These are phyloP conservation scores for Rubroboletus satanas DNA, from an alignment of 768 basidiomycete genomes.

Conservation along the genomic window DNA sequence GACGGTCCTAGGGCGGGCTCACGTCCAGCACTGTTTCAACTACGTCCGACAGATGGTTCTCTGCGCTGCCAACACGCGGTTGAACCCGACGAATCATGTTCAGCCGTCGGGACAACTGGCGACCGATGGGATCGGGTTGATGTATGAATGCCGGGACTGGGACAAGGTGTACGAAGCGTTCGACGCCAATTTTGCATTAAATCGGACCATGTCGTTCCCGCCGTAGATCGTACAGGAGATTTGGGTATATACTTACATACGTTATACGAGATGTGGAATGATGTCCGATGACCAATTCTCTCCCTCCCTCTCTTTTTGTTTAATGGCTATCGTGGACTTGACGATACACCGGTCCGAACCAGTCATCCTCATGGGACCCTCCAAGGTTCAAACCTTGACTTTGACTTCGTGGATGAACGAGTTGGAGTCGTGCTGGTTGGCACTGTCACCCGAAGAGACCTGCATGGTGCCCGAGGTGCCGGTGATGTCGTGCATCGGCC, in stretches of 20 bases:
- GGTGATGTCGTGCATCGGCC: neutral
- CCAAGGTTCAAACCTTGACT: neutral
- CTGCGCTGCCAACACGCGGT: constrained; percentile 33
- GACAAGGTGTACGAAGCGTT: constrained; percentile 19
- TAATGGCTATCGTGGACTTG: neutral
- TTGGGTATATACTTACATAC: neutral
- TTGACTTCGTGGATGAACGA: constrained; percentile 17
- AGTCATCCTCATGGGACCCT: neutral
- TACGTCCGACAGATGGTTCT: constrained; percentile 38
- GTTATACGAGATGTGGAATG: neutral
- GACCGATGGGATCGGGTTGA: constrained; percentile 21
- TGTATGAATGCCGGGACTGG: constrained; percentile 24
- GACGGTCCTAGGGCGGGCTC: constrained; percentile 1
- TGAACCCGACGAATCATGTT: constrained; percentile 25
- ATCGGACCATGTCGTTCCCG: constrained; percentile 14
- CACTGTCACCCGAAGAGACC: neutral
- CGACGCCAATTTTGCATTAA: constrained; percentile 19
- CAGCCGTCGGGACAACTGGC: constrained; percentile 8
- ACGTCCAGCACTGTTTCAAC: constrained; percentile 37
- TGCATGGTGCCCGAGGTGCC: constrained; percentile 12
- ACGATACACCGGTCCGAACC: neutral
- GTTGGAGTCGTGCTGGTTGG: constrained; percentile 1
- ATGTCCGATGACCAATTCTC: too few species aligned
- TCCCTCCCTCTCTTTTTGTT: neutral
- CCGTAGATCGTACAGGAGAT: neutral